Base-by-base conservation (phyloP, 495 filamentous ascomycete species). In the Penicillium atrosanguineum region DNA sequence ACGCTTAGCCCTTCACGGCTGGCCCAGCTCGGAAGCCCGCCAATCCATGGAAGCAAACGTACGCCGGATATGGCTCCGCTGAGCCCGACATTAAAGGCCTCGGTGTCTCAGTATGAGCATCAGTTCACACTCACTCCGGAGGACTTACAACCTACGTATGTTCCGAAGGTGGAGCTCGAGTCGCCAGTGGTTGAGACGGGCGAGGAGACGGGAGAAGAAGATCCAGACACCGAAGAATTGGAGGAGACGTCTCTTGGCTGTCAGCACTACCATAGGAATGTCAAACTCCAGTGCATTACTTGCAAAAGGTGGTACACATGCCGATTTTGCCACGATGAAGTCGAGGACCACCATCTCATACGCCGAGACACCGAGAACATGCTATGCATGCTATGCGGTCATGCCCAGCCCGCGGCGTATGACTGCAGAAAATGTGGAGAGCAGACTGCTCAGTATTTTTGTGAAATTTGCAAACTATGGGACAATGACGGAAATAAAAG, bases 361-460 rank as follows among this genome's bases (percentile, higher is more conserved):
- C 85, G 94, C 42, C 83, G 82, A 45, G 87, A 88, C 55, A 97
- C 92, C 23, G 87, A 87, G 70, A 86, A 97, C 66, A 99, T 99
- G 94, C 78, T 97, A 19, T 99, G 94, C 74, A 99, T 99, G 94
- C 78, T 92, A 26, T 99, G 94, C 72, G 86, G 86, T 11, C 85
- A 85, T 60, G 85, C 94, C 11, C 94, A 99, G 62, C 82, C 83
- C 44, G 95, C 90, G 14, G 81, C 81, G 28, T 87, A 94, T 53
- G 77, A 81, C 38, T 99, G 94, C 69, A 69, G 75, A 37, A 65
- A 83, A 19, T 99, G 94, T 69, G 86, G 84, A 29, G 82, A 85
- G 61, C 82, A 81, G 46, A 84, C 87, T 16, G 89, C 91, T n/a
- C 88, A 86, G 64, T 97, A 97, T 72, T 99, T 94, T 62, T 99